Evolutionary conservation across 169 alveolate genomes (phyloP), one percentile per base, ranked within the genome.

Genomic region (Cryptosporidium canis): DNA sequence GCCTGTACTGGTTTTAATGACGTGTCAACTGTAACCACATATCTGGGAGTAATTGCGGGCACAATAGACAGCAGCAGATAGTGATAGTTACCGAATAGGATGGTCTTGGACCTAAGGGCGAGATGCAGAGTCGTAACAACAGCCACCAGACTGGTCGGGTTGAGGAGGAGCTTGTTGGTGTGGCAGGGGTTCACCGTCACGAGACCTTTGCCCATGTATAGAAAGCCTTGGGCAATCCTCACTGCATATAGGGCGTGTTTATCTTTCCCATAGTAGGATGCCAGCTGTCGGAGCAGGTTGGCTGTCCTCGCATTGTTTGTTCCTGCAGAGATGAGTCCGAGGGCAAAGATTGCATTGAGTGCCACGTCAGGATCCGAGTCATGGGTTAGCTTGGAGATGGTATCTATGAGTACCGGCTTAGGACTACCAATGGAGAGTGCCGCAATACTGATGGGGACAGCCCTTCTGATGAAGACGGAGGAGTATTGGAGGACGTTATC

Each of bases 381-480:
- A 93, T 98, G 99, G 24, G 99, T 94, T 66, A 99, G 95, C 91
- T 98, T 98, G 61, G 98, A 94, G 51, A 97, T 90, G 29, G 95
- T 71, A 92, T 94, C 97, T 58, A 91, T 85, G 24, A 67, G 21
- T 14, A 64, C 91, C 5, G 98, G 99, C 92, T 96, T 95, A 8
- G 99, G 99, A 83, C 96, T 96, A 31, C 99, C 96, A 16, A 97
- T 94, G 85, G 95, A 96, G 63, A 97, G 95, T 58, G 98, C 90
- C 35, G 99, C 99, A 43, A 99, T 90, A 14, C 99, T 99, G 35
- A 99, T 95, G 14, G 99, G 99, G 45, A 97, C 99, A 0, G 99
- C 98, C 90, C 99, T 95, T 90, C 97, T 96, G 56, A 96, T 97
- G 51, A 92, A 91, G 12, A 95, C 90, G 68, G 94, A 95, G 37